Evolutionary conservation across 2,329 filamentous ascomycete genomes (phyloP).

Genomic region (Colletotrichum caudatum): DNA sequence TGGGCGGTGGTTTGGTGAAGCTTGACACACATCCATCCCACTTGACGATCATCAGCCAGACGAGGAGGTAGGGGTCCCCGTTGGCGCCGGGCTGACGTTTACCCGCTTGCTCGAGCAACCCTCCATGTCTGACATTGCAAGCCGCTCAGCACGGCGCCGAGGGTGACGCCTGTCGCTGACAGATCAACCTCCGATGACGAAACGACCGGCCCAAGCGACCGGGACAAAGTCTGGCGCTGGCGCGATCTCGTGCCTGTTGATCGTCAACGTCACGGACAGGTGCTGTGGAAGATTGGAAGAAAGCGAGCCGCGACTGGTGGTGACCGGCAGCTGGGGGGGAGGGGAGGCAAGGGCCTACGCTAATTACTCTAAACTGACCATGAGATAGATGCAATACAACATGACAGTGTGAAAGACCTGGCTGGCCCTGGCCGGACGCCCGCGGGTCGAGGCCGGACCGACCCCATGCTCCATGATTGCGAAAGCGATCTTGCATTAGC

Average conservation of each 20-base stretch:
- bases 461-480: not conserved
- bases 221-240: not conserved
- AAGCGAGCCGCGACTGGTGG: too few relatives aligned
- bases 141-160: not conserved
- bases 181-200: not conserved
- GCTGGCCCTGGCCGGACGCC: not conserved
- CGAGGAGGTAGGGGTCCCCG: not conserved
- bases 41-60: not conserved
- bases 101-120: not conserved
- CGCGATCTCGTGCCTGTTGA: not conserved
- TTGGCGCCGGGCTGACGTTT: not conserved
- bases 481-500: not conserved
- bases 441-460: not conserved
- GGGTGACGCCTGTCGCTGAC: not conserved
- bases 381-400: not conserved
- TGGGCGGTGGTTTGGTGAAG: not conserved
- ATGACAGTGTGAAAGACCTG: not conserved
- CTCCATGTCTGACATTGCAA: not conserved
- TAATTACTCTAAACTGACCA: slow-evolving; percentile 2
- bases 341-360: not conserved
- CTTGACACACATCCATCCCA: not conserved
- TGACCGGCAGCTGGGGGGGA: not conserved
- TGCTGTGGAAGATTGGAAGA: not conserved
- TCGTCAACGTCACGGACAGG: not conserved
- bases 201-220: not conserved